Evolutionary conservation across 2,329 filamentous ascomycete species (phyloP), one percentile per base, ranked within the genome.

Genomic region (Neonectria neomacrospora): DNA sequence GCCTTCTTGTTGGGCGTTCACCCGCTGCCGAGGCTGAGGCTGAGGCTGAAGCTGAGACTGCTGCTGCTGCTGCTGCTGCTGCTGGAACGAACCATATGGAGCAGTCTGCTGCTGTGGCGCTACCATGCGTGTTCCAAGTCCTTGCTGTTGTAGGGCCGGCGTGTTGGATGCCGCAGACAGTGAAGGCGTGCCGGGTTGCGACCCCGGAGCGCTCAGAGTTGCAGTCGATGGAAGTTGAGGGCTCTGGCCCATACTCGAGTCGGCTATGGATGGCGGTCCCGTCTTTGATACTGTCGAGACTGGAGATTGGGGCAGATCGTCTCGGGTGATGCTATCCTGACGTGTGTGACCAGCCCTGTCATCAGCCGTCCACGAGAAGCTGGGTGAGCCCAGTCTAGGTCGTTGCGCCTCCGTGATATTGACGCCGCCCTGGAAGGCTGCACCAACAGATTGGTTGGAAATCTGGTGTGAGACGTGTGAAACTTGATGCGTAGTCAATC

Each of bases 221-320:
- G 60, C 48, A 9, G 61, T 58, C 18, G 63, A 71, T 20, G 64
- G 53, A 9, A 69, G 55, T n/a, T 58, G 71, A 65, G 71, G 70
- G 37, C 70, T 73, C 39, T 73, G 71, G n/a, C 63, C 60, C 16
- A 70, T 63, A 41, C 61, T 66, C 18, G 71, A 68, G n/a, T 71
- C 72, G 20, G 70, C 68, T 11, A 73, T 63, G 7, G 71, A 73
- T 18, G 70, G 65, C 1, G 71, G 67, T 3, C 67, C 66, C 11
- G 67, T 67, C 39, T 62, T 72, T 18, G 71, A 70, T 39, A 56
- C n/a, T 18, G 70, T 68, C 16, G 71, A 73, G 6, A 73, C 61
- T 20, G 71, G 71, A 37, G 71, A 73, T 20, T 65, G 58, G 7
- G 71, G 70, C 41, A 71, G 59, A 18, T 64, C 60, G 16, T 69